Base-by-base conservation (phyloP, 257 asterid genomes). In the Solanum sejunctum region DNA sequence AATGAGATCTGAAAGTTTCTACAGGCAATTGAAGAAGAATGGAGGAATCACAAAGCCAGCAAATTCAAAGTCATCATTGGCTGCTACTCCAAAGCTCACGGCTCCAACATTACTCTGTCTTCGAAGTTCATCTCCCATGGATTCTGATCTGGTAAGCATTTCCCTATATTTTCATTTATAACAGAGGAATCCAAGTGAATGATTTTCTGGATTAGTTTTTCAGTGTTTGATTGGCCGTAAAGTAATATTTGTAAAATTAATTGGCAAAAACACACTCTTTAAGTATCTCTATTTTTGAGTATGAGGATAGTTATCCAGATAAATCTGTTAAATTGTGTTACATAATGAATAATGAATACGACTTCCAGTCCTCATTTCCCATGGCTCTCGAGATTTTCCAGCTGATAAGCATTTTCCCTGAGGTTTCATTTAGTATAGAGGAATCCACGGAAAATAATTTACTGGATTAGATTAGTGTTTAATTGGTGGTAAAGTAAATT, bases 1-100 rank as follows among this genome's bases (percentile, higher is more conserved):
- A 92, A 78, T 82, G 91, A 28, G 93, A 88, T 60, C 87, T 96
- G 83, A 94, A 92, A 89, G 95, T 58, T 93, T 91, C 92, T 96
- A 86, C 88, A 86, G 84, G 86, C 97, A 88, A 82, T 87, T 87
- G 93, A 92, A 91, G 92, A 92, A 91, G 88, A 85, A 63, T 5
- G 89, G 90, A 57, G 89, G 87, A 85, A 45, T 92, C 75, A 84
- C 90, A 85, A 60, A 94, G 4, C 90, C 88, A 87, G 21, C 61
- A 51, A 84, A 88, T 13, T 83, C 91, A 41, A 69, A 84, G 20
- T 43, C 84, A 51, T 9, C 80, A 17, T 82, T 10, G 12, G 2
- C 26, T 10, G 8, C 28, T 41, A 43, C 88, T 72, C 69, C 91
- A 43, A 92, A 88, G 85, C 83, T 66, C 18, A 84, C 97, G 8